A percentile compares a stretch with the other conserved stretches of the same genome.
phyloP scores from a whole-genome alignment of 2,329 filamentous ascomycete species.

The Penicillium sumatraense region DNA sequence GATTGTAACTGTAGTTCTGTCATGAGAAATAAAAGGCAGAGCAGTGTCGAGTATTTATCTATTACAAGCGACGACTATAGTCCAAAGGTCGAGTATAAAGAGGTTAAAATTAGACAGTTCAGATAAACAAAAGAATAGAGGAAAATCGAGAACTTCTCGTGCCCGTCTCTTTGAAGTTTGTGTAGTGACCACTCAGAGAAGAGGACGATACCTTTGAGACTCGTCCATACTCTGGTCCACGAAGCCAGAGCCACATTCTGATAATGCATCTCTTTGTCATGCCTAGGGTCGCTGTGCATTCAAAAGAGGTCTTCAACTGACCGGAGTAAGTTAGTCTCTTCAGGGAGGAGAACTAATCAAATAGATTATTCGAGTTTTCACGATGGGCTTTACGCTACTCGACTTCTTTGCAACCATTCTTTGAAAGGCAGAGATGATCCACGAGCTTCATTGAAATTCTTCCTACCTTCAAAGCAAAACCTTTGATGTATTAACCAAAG shows the following conservation, averaged over 20 bases:
- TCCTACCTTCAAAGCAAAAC: too few species aligned
- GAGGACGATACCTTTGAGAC: background rate
- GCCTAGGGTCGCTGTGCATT: too few species aligned
- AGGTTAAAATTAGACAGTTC: background rate
- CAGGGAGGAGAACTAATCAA: too few species aligned
- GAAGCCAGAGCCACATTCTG: background rate
- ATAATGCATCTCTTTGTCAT: background rate
- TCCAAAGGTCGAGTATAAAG: background rate
- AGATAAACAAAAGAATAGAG: background rate
- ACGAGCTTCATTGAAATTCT: too few species aligned
- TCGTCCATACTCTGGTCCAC: background rate
- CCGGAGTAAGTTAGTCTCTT: too few species aligned
- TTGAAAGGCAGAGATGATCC: too few species aligned
- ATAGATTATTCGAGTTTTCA: too few species aligned
- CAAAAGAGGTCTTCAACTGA: too few species aligned
- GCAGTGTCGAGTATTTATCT: background rate
- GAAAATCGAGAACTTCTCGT: background rate
- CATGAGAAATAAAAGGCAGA: background rate
- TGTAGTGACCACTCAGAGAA: background rate
- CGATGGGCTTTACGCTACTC: too few species aligned
- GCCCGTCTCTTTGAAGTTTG: background rate
- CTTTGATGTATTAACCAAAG: too few species aligned
- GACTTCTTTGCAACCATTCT: too few species aligned
- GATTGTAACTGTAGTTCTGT: background rate
- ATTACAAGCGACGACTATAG: background rate